Evolutionary conservation across 768 basidiomycete species (phyloP).

Genomic region (Antrodiella citrinella): DNA sequence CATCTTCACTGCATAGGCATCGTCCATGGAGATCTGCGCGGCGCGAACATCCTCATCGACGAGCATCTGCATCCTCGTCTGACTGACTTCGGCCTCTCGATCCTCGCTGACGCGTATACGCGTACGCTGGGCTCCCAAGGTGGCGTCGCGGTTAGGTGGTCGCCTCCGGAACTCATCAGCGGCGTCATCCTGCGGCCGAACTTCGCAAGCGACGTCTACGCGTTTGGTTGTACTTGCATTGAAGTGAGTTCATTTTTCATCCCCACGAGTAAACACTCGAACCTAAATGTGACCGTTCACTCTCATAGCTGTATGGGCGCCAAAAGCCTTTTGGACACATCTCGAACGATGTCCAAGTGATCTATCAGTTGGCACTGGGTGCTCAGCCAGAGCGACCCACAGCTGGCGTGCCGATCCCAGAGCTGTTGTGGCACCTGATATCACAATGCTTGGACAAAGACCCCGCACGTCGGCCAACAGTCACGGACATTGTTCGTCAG

Average conservation of each 20-base stretch:
- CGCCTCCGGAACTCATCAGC: slow-evolving; percentile 2
- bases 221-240: slow-evolving; percentile 5
- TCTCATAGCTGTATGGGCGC: neutral
- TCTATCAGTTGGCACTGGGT: neutral
- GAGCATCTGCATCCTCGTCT: neutral
- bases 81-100: slow-evolving; percentile 6
- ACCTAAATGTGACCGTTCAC: no score
- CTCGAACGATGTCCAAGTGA: neutral
- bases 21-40: slow-evolving; percentile 7
- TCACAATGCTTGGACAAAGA: neutral
- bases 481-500: neutral
- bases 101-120: neutral
- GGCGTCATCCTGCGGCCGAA: neutral
- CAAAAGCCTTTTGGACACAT: neutral
- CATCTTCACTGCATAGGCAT: slow-evolving; percentile 4
- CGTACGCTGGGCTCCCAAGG: neutral
- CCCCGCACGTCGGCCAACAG: neutral
- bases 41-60: slow-evolving; percentile 7
- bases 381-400: neutral
- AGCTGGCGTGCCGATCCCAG: neutral
- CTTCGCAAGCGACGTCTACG: slow-evolving; percentile 2
- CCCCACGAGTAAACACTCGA: no score
- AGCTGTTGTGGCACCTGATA: neutral
- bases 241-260: slow-evolving; percentile 3
- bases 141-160: slow-evolving; percentile 1